Conservation (phyloP, 352 stramenopile genomes). For the Phytophthora pseudosyringae region DNA sequence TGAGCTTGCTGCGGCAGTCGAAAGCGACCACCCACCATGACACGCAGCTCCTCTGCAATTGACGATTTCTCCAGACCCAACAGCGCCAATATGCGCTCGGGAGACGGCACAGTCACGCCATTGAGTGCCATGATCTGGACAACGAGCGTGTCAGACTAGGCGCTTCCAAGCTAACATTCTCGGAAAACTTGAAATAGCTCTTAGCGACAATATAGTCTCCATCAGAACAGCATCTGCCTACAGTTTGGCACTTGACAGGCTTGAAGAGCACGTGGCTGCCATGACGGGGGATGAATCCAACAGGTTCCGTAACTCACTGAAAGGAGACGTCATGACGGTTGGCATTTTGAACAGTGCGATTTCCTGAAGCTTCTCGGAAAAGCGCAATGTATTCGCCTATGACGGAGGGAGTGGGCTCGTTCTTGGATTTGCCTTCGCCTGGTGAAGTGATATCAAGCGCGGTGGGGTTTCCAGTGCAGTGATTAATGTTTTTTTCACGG, state of each 20-base stretch:
- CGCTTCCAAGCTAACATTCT: neutral
- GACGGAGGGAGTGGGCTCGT: neutral
- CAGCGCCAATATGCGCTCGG: slow-evolving; percentile 45
- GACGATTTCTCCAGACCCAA: slow-evolving; percentile 46
- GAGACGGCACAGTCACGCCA: neutral
- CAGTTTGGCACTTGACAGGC: too few relatives aligned
- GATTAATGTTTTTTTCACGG: slow-evolving; percentile 8
- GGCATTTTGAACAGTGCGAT: neutral
- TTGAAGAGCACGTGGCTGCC: too few relatives aligned
- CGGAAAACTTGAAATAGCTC: neutral
- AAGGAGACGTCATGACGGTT: neutral
- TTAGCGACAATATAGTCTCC: too few relatives aligned
- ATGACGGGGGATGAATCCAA: too few relatives aligned
- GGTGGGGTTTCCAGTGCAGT: neutral
- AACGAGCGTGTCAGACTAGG: neutral
- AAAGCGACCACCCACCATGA: slow-evolving; percentile 47
- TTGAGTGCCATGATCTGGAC: neutral
- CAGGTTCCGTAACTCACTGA: too few relatives aligned
- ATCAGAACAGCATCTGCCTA: too few relatives aligned
- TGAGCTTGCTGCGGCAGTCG: slow-evolving; percentile 51
- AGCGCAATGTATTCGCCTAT: neutral
- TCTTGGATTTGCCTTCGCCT: slow-evolving; percentile 7
- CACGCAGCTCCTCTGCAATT: slow-evolving; percentile 42
- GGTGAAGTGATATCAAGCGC: neutral
- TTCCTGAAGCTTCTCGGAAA: slow-evolving; percentile 5